A percentile compares a stretch with the other conserved stretches of the same genome.
phyloP scores from a whole-genome alignment of 2,329 filamentous ascomycete species.

The Arthrobotrys sinensis region DNA sequence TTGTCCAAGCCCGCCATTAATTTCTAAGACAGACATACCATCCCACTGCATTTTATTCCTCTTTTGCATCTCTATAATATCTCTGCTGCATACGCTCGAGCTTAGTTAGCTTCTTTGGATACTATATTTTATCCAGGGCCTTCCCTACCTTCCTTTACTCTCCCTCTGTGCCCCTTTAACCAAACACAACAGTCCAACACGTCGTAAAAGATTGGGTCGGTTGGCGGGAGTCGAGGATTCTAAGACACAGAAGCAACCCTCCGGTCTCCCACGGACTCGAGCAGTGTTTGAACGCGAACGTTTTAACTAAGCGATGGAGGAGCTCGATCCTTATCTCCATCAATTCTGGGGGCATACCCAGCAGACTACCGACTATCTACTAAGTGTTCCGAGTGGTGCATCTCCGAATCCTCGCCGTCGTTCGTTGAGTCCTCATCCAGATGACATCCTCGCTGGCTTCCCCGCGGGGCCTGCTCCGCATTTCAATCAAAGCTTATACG shows the following conservation, averaged over 20 bases:
- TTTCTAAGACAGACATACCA: conserved; percentile 53
- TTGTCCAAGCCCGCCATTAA: conserved; percentile 59
- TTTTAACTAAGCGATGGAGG: conserved; percentile 59
- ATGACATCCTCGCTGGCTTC: conserved; percentile 46
- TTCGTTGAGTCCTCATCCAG: conserved; percentile 45
- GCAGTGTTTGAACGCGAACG: conserved; percentile 58
- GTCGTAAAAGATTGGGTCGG: conserved; percentile 56
- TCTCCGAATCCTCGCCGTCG: conserved; percentile 53
- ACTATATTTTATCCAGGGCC: conserved; percentile 52
- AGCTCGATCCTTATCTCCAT: conserved; percentile 61
- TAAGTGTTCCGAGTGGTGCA: conserved; percentile 38
- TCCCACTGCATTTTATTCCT: conserved; percentile 49
- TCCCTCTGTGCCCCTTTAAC: conserved; percentile 36
- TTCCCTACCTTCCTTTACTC: conserved; percentile 47
- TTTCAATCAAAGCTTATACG: conserved; percentile 53
- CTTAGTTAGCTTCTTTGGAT: conserved; percentile 46
- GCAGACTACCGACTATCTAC: conserved; percentile 50
- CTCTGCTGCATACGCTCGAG: conserved; percentile 44
- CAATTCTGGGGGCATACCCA: conserved; percentile 50
- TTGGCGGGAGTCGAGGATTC: conserved; percentile 59
- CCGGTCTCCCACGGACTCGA: conserved; percentile 59
- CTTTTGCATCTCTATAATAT: conserved; percentile 48
- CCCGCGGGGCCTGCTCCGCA: conserved; percentile 41
- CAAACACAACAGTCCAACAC: conserved; percentile 53
- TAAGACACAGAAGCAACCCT: conserved; percentile 60